These are phyloP conservation scores for Ceratocystis papillata DNA, from an alignment of 2,329 filamentous ascomycete species.

Conservation along the genomic window DNA sequence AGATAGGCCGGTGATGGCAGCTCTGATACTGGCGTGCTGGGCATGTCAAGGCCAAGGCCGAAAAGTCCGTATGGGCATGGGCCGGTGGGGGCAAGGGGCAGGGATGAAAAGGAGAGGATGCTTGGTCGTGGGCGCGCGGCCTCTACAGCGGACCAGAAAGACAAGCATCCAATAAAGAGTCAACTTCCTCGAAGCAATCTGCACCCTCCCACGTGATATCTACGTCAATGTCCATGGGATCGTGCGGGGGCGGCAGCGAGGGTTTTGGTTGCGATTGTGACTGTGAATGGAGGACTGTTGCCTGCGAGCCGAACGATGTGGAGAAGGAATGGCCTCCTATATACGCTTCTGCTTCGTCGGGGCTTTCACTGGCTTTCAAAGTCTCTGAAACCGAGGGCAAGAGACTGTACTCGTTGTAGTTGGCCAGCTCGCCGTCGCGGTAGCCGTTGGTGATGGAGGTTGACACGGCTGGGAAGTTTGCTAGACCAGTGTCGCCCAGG, in stretches of 20 bases:
- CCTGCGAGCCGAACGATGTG: conserved; percentile 17
- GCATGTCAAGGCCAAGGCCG: not conserved
- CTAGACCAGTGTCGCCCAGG: conserved; percentile 63
- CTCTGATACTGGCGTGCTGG: not conserved
- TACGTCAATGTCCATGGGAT: conserved; percentile 50
- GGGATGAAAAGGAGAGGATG: not conserved
- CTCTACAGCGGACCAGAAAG: conserved; percentile 33
- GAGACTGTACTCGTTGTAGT: conserved; percentile 51
- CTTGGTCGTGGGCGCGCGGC: conserved; percentile 1
- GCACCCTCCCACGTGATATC: conserved; percentile 55
- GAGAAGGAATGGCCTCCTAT: conserved; percentile 36
- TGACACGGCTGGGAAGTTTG: conserved; percentile 64
- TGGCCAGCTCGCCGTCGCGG: conserved; percentile 64
- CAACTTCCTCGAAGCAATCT: conserved; percentile 43
- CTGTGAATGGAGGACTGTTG: conserved; percentile 10
- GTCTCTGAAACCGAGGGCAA: conserved; percentile 33
- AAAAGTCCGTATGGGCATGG: not conserved
- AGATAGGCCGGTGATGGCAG: too few relatives aligned
- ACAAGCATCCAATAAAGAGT: conserved; percentile 47
- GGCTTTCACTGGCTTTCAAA: conserved; percentile 23
- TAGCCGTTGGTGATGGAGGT: conserved; percentile 60
- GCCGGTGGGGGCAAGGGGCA: not conserved
- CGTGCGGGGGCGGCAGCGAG: conserved; percentile 29
- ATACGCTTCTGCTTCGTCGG: conserved; percentile 31
- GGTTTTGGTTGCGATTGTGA: not conserved